Evolutionary conservation across 129 eudicot species (phyloP), one percentile per base, ranked within the genome.

Genomic region (Sambucus nigra): DNA sequence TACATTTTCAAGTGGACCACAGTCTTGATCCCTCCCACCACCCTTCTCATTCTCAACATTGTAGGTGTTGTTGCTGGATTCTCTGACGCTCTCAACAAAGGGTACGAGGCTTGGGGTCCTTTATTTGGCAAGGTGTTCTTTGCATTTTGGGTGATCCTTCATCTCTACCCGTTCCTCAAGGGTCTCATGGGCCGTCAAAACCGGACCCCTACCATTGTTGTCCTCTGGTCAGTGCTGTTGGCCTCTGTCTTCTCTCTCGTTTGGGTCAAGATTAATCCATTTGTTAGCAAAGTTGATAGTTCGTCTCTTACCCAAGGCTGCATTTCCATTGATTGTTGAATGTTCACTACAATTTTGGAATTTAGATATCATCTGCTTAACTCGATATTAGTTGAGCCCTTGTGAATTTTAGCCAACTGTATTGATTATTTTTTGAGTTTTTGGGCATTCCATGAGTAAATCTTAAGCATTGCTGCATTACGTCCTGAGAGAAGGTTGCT

Each of bases 21-120:
- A 0, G 95, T 91, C 21, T 60, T 91, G 59, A 91, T 91, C 71
- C 98, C 98, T 53, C 98, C 98, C 7, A 91, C 98, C 5, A 78
- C 94, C 39, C 84, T 91, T 48, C 81, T 91, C 7, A 62, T 91
- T 1, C 47, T 91, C 23, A 91, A 91, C 72, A 31, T 91, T n/a
- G 95, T 85, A 3, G 98, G 98, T 0, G 98, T 91, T 0, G 98
- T 91, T 25, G 98, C 98, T 0, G 98, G 98, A 19, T 91, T 85
- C 21, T 91, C 95, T 0, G 98, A 91, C 32, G 98, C 98, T 7
- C 74, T 91, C 1, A 91, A 91, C 67, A 82, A 69, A 44, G 98
- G 98, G 35, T 91, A 91, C 26, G 98, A 91, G 27, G 75, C 98
- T 1, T 91, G 98, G 98, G 98, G 98, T 0, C 98, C 98, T 14